Evolutionary conservation across 805 yeast genomes (phyloP).

Genomic region (Wickerhamiella musiphila): DNA sequence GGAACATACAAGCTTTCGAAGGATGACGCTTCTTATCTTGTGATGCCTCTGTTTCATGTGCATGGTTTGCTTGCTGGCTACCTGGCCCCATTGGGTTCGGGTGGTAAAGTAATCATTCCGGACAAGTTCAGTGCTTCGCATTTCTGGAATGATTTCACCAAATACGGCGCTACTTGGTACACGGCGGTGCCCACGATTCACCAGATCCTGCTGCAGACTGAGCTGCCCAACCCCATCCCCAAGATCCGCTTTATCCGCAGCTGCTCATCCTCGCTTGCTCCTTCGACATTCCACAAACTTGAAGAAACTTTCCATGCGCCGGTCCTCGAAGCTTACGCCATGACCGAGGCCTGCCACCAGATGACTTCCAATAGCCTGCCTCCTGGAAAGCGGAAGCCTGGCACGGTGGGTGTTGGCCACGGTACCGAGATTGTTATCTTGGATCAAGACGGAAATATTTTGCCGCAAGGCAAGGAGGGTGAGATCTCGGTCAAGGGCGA

Average conservation of each 20-base stretch:
- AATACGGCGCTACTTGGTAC: constrained; percentile 45
- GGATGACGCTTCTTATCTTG: constrained; percentile 40
- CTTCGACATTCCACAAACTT: constrained; percentile 39
- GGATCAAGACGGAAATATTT: constrained; percentile 30
- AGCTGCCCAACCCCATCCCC: constrained; percentile 34
- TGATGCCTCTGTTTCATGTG: constrained; percentile 66
- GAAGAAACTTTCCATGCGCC: constrained; percentile 46
- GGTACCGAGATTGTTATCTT: constrained; percentile 47
- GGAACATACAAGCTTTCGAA: constrained; percentile 36
- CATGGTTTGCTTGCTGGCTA: constrained; percentile 57
- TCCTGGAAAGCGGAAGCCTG: constrained; percentile 46
- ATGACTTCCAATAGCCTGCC: constrained; percentile 58
- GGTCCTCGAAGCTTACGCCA: constrained; percentile 60
- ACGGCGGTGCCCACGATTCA: constrained; percentile 68
- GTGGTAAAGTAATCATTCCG: constrained; percentile 50
- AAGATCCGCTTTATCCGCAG: constrained; percentile 50
- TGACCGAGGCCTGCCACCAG: constrained; percentile 72
- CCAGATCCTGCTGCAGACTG: constrained; percentile 39
- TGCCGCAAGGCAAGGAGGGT: constrained; percentile 39
- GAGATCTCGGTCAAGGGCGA: constrained; percentile 54
- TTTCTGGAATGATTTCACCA: constrained; percentile 43
- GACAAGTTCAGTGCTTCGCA: constrained; percentile 38
- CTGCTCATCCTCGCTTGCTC: constrained; percentile 56
- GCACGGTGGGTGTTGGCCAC: constrained; percentile 58
- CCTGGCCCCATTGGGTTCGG: constrained; percentile 40